Evolutionary conservation across 352 stramenopile species (phyloP), one percentile per base, ranked within the genome.

Genomic region (Phytopythium vexans): DNA sequence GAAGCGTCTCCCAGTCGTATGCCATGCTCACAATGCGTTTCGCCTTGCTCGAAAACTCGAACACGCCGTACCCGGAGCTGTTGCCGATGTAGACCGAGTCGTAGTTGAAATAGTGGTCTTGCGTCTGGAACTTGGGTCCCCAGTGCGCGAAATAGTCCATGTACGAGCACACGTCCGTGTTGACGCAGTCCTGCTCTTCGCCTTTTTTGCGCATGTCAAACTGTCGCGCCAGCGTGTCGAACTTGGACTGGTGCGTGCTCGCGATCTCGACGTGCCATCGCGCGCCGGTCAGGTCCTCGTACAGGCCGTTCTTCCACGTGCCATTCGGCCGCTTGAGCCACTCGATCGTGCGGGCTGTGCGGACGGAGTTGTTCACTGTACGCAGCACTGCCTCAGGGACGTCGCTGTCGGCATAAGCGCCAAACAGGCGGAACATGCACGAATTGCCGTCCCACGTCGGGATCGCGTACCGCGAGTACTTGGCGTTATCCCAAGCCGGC

Each of bases 1-100:
- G 68, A 4, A 82, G 21, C 15, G 58, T 70, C 56, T 81, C 68
- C 56, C 70, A 70, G 40, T 72, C 65, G 52, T 82, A 86, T 0
- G 66, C 40, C 40, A 58, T 73, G 10, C 39, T 45, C 33, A 75
- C 54, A 0, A 54, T 58, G 11, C 51, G 57, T 1, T 36, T 38
- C 0, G 46, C 50, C 0, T 8, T 16, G 11, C 31, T 47, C 2
- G 66, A 60, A 27, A 71, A 74, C 0, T 71, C 16, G 42, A 82
- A 86, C 6, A 86, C 58, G 0, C 72, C 70, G 31, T 63, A 61
- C 3, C 43, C 53, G 6, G 56, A 51, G 8, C 42, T 61, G 38
- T 68, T 68, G 1, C 34, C n/a, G 8, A 52, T 43, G 34, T 21
- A 36, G 47, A 52, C 35, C 14, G 47, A 43, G 21, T 36, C 37